phyloP scores from a whole-genome alignment of 805 yeast species.

The Saturnispora halmiae region DNA sequence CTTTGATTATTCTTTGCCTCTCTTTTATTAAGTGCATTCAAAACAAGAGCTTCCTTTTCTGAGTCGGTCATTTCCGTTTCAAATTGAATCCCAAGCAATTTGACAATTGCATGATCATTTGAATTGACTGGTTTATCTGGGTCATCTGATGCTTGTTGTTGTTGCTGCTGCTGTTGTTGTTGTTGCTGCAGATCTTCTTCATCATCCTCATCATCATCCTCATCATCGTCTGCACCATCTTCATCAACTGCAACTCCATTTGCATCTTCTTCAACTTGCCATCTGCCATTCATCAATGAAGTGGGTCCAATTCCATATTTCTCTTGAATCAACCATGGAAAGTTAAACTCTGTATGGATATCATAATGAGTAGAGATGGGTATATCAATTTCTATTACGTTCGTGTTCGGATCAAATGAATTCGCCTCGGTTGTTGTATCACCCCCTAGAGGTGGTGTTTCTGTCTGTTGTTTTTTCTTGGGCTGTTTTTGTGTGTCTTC shows the following conservation, averaged over 20 bases:
- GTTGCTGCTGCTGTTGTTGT: neutral
- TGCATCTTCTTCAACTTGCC: conserved; percentile 21
- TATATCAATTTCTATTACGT: conserved; percentile 11
- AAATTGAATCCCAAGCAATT: conserved; percentile 23
- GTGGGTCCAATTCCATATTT: conserved; percentile 73
- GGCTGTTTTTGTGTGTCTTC: neutral
- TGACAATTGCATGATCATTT: conserved; percentile 28
- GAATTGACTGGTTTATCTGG: conserved; percentile 6
- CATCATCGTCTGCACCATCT: conserved; percentile 32
- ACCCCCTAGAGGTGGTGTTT: neutral
- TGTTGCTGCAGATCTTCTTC: conserved; percentile 1
- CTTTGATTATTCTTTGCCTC: conserved; percentile 51
- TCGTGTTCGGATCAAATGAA: conserved; percentile 1
- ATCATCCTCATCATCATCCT: conserved; percentile 26
- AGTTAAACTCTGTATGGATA: conserved; percentile 60
- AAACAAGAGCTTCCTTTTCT: conserved; percentile 26
- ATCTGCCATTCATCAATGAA: conserved; percentile 31
- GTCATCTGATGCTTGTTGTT: neutral
- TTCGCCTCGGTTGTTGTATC: neutral
- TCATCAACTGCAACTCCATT: conserved; percentile 31
- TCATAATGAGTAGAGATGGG: conserved; percentile 38
- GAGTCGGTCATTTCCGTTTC: conserved; percentile 27
- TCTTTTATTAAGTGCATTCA: conserved; percentile 28
- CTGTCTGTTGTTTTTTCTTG: neutral
- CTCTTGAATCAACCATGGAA: conserved; percentile 66